A percentile compares a stretch with the other conserved stretches of the same genome.
These are phyloP conservation scores for Solanum raphanifolium DNA, from an alignment of 257 asterid species.

Conservation along the genomic window DNA sequence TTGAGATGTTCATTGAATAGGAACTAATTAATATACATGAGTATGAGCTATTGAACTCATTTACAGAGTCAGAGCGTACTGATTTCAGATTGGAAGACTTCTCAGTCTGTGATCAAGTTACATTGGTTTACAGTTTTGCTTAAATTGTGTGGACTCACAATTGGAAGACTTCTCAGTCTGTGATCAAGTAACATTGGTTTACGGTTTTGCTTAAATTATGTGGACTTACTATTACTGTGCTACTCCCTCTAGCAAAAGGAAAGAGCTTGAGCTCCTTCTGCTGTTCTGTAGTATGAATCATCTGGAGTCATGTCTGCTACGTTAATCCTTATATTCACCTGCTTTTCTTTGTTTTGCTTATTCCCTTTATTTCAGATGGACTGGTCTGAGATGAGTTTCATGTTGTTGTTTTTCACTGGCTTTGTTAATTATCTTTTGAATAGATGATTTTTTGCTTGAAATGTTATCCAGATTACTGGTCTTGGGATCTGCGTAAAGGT, in stretches of 20 bases:
- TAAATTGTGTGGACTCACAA: neutral
- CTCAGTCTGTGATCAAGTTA: neutral
- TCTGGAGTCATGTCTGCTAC: neutral
- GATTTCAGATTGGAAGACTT: neutral
- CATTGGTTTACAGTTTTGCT: neutral
- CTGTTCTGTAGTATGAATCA: neutral
- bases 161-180: neutral
- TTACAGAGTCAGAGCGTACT: neutral
- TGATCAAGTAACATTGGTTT: neutral
- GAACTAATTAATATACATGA: neutral
- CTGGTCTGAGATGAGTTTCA: neutral
- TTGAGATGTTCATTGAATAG: neutral
- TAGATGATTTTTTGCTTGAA: neutral
- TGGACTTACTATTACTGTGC: neutral
- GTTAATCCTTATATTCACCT: neutral
- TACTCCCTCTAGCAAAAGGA: neutral
- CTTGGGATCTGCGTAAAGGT: slow-evolving; percentile 72
- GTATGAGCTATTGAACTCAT: neutral
- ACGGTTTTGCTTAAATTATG: neutral
- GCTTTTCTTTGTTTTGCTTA: neutral
- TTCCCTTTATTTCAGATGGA: neutral
- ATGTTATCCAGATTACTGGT: slow-evolving; percentile 63
- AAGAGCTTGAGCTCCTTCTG: neutral
- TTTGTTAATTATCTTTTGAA: neutral
- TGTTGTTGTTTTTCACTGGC: neutral